Evolutionary conservation across 2,329 filamentous ascomycete genomes (phyloP).

Genomic region (Claviceps sorghi): DNA sequence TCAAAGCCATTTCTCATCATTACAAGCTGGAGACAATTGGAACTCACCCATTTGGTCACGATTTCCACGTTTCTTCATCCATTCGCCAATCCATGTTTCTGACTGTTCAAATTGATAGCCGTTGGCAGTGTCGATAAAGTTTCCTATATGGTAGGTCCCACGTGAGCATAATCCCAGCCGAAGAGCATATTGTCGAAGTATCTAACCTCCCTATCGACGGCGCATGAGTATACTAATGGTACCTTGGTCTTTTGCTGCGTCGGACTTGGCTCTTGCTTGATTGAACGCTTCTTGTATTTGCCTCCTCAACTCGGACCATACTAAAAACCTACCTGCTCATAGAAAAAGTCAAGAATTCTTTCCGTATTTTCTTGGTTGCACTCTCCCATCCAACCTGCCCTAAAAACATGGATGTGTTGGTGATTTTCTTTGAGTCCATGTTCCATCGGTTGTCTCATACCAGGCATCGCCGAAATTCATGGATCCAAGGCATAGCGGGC

Average conservation of each 20-base stretch:
- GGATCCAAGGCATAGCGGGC: conserved; percentile 48
- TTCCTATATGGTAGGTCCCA: conserved; percentile 28
- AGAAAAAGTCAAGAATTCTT: conserved; percentile 51
- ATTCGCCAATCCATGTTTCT: conserved; percentile 54
- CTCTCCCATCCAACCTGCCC: conserved; percentile 44
- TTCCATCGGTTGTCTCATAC: conserved; percentile 10
- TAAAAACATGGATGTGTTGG: conserved; percentile 10
- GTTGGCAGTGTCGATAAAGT: conserved; percentile 60
- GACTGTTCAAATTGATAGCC: conserved; percentile 51
- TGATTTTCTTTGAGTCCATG: background rate
- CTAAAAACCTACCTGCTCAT: conserved; percentile 29
- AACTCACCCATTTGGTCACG: conserved; percentile 45
- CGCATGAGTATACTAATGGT: background rate
- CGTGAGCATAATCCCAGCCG: background rate
- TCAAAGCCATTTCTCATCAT: background rate
- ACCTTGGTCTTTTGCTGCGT: background rate
- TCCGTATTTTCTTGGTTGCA: conserved; percentile 50
- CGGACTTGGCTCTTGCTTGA: background rate
- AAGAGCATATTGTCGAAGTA: background rate
- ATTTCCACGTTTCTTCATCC: conserved; percentile 50
- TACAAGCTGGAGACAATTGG: background rate
- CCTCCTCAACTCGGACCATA: background rate
- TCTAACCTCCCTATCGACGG: conserved; percentile 13
- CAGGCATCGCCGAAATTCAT: conserved; percentile 51
- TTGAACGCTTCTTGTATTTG: background rate